Evolutionary conservation across 768 basidiomycete genomes (phyloP).

Genomic region (Macrolepiota dolichaula): DNA sequence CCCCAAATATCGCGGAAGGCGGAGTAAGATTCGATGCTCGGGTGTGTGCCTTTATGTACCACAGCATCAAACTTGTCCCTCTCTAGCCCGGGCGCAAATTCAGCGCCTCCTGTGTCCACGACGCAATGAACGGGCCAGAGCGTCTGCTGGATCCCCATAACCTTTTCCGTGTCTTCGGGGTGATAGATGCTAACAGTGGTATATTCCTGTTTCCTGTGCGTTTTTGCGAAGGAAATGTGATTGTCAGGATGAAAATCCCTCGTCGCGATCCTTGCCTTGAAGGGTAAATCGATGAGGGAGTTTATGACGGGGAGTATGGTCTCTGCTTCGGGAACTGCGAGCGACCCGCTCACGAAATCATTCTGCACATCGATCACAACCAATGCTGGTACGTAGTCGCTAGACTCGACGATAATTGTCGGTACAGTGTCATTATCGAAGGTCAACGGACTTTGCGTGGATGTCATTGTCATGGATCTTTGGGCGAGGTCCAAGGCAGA

Average conservation of each 20-base stretch:
- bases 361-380: constrained; percentile 80
- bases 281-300: constrained; percentile 54
- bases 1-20: constrained; percentile 66
- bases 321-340: constrained; percentile 64
- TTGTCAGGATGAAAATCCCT: constrained; percentile 55
- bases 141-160: constrained; percentile 42
- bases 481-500: background rate
- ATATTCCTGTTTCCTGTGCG: constrained; percentile 32
- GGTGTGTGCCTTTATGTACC: constrained; percentile 53
- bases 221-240: constrained; percentile 73
- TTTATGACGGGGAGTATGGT: constrained; percentile 56
- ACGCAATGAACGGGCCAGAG: constrained; percentile 86
- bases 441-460: background rate
- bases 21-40: constrained; percentile 74
- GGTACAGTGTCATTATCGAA: background rate
- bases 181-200: constrained; percentile 40
- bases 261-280: constrained; percentile 48
- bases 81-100: constrained; percentile 55
- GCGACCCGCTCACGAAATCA: constrained; percentile 75
- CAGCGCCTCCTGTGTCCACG: constrained; percentile 52
- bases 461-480: background rate
- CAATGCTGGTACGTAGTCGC: constrained; percentile 46
- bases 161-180: constrained; percentile 30
- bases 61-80: constrained; percentile 37
- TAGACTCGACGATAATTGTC: constrained; percentile 7